Conservation (phyloP, 805 yeast genomes). For the Naumovozyma baii region DNA sequence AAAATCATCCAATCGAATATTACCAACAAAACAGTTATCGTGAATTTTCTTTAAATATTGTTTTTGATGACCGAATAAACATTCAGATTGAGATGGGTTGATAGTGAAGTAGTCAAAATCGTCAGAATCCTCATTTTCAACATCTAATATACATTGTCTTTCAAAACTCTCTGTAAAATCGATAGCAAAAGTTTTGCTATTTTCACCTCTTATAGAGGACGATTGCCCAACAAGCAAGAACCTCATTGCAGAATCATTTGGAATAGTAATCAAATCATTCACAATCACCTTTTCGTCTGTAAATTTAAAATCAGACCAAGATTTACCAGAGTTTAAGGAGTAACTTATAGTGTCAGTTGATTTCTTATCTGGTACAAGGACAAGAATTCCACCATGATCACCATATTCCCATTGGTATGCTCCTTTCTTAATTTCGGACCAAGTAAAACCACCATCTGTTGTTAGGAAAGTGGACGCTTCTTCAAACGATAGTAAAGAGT, state of each 20-base stretch:
- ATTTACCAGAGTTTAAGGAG: slow-evolving; percentile 70
- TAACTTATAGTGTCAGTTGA: slow-evolving; percentile 50
- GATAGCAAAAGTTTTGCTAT: slow-evolving; percentile 41
- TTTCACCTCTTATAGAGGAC: slow-evolving; percentile 36
- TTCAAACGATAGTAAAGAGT: slow-evolving; percentile 36
- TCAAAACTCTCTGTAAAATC: slow-evolving; percentile 46
- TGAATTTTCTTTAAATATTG: slow-evolving; percentile 49
- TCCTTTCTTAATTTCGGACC: slow-evolving; percentile 73
- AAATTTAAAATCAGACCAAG: slow-evolving; percentile 65
- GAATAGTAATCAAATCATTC: slow-evolving; percentile 77
- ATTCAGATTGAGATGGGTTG: slow-evolving; percentile 41
- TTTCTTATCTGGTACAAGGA: slow-evolving; percentile 52
- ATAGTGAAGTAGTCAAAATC: slow-evolving; percentile 65
- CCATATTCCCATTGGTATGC: slow-evolving; percentile 91
- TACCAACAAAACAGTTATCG: slow-evolving; percentile 57
- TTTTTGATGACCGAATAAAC: slow-evolving; percentile 65
- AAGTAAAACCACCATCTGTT: slow-evolving; percentile 82
- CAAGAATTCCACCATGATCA: slow-evolving; percentile 83
- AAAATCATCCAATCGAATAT: slow-evolving; percentile 49
- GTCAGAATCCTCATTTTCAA: slow-evolving; percentile 34
- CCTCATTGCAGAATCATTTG: slow-evolving; percentile 78
- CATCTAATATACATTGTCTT: slow-evolving; percentile 47
- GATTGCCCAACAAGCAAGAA: slow-evolving; percentile 55
- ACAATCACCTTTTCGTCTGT: slow-evolving; percentile 46
- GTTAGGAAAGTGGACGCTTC: slow-evolving; percentile 67